Percentiles rank a stretch among this genome's conserved stretches.
phyloP scores from a whole-genome alignment of 805 yeast genomes.

The Ogataea methylovora region DNA sequence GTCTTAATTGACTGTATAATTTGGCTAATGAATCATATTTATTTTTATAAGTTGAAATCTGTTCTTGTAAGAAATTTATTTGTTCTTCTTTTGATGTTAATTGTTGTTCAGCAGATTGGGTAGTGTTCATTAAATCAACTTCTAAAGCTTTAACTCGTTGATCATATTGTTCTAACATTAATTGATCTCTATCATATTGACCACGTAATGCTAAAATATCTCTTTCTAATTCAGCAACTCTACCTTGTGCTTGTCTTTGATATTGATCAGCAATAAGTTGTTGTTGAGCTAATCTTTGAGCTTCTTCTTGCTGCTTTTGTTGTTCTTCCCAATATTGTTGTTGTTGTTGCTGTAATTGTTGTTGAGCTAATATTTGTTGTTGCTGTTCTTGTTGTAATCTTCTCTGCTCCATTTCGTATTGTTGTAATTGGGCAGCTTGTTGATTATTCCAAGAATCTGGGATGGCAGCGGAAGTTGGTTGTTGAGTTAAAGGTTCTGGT shows the following conservation, averaged over 20 bases:
- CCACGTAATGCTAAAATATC: conserved; percentile 68
- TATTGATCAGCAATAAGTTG: conserved; percentile 59
- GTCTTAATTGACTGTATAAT: conserved; percentile 82
- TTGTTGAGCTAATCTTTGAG: conserved; percentile 65
- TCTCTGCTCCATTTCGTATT: conserved; percentile 51
- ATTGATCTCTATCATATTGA: conserved; percentile 82
- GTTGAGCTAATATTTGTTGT: conserved; percentile 57
- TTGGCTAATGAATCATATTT: conserved; percentile 89
- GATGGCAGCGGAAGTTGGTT: conserved; percentile 43
- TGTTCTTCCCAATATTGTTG: conserved; percentile 72
- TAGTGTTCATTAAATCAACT: conserved; percentile 53
- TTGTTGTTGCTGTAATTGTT: conserved; percentile 59
- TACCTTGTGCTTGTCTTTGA: conserved; percentile 68
- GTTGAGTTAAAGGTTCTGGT: conserved; percentile 41
- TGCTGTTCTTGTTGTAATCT: conserved; percentile 56
- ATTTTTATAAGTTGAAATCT: conserved; percentile 67
- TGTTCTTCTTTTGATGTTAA: conserved; percentile 71
- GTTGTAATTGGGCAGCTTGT: conserved; percentile 39
- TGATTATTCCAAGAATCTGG: conserved; percentile 31
- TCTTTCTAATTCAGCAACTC: conserved; percentile 74
- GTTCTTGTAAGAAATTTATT: conserved; percentile 60
- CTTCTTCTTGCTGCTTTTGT: conserved; percentile 59
- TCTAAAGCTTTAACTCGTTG: conserved; percentile 77
- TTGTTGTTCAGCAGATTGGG: conserved; percentile 64
- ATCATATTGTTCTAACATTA: conserved; percentile 80